Evolutionary conservation across 148 eudicot genomes (phyloP), one percentile per base, ranked within the genome.

Genomic region (Spergularia marina): DNA sequence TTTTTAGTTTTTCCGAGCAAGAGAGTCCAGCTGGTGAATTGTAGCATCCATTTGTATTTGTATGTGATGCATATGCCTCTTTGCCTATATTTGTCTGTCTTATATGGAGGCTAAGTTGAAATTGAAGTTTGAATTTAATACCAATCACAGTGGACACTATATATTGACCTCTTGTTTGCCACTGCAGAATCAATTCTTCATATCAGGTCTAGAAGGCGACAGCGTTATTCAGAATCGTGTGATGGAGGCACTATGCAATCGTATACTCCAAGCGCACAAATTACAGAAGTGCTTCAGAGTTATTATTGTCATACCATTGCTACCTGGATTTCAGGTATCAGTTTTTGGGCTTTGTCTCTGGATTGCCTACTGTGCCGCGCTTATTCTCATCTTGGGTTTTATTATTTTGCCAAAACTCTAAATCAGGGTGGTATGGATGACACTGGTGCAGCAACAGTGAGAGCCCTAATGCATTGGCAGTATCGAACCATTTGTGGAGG

Each of bases 391-490:
- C 63, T 78, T 59, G 65, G 54, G 49, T 70, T 41, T 76, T 34
- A 68, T 52, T 74, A 20, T 74, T 62, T 53, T n/a, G 36, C 36
- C 36, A 23, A 79, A 68, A 78, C 76, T 49, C 54, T 34, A 79
- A 60, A 78, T 68, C 84, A 96, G 99, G 99, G 99, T 34, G 99
- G 99, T 58, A 76, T 92, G 84, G 99, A 96, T 84, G 98, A 96
- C 83, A 77, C 85, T 74, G 98, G 99, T 75, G 99, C 99, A n/a
- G 99, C 98, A 63, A 87, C 99, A 55, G 99, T 96, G 70, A 91
- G 99, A 88, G 90, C 91, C 68, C 79, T 96, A 69, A 91, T 96
- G 99, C 98, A 92, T 80, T 96, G 98, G 98, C 99, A 92, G 74
- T 91, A 96, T 87, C 85, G 98, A 84, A 93, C 97, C 71, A 92